A percentile compares a stretch with the other conserved stretches of the same genome.
These are phyloP conservation scores for Colletotrichum endophyticum DNA, from an alignment of 2,329 filamentous ascomycete species.

Conservation along the genomic window DNA sequence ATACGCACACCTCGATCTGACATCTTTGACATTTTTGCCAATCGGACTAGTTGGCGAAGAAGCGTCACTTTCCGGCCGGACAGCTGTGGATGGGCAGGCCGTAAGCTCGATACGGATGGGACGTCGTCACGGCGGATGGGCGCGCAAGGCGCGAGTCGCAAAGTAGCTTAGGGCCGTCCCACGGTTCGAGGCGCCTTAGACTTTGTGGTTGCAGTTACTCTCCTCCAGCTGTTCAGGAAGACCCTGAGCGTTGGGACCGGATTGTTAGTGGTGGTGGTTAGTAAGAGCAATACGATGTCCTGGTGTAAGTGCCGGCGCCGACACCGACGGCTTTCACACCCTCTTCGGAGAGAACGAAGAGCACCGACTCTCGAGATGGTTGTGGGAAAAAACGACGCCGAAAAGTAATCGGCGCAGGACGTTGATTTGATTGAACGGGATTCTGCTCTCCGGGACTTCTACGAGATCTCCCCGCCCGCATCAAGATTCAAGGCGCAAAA, in stretches of 20 bases:
- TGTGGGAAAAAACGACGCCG: not conserved
- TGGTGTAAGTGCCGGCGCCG: not conserved
- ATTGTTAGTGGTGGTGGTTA: not conserved
- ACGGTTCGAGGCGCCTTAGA: not conserved
- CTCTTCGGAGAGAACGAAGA: slow-evolving; percentile 7
- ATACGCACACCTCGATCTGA: not conserved
- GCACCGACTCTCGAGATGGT: not conserved
- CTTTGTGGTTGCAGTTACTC: not conserved
- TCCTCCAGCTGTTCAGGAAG: not conserved
- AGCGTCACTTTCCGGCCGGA: not conserved
- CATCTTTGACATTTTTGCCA: not conserved
- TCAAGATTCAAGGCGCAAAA: not conserved
- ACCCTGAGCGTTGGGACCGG: not conserved
- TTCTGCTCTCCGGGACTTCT: not conserved
- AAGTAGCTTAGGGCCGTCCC: not conserved
- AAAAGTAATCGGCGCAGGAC: not conserved
- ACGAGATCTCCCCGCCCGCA: not conserved
- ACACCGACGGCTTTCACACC: not conserved
- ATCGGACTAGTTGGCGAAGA: not conserved
- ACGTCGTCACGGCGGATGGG: not conserved
- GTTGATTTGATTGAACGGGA: not conserved
- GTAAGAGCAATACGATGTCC: not conserved
- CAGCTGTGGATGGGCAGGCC: not conserved
- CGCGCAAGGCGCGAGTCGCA: not conserved
- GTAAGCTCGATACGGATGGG: not conserved